phyloP scores from a whole-genome alignment of 805 yeast genomes.

The Tetrapisispora taiwanensis region DNA sequence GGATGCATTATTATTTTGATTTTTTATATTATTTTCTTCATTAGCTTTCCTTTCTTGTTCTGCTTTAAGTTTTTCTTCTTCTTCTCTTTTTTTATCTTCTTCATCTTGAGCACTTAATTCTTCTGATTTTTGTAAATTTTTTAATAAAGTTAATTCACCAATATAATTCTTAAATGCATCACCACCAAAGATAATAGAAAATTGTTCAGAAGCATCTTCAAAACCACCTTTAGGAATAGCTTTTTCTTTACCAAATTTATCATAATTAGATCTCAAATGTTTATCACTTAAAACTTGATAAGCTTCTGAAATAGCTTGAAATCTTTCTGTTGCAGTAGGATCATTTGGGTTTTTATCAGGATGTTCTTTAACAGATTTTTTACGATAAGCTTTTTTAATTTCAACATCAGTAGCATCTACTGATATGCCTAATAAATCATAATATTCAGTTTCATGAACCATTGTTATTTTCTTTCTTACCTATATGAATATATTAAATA shows the following conservation, averaged over 20 bases:
- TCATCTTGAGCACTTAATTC: slow-evolving; percentile 42
- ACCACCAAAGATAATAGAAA: slow-evolving; percentile 74
- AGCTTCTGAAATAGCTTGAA: slow-evolving; percentile 54
- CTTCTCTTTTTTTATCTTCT: slow-evolving; percentile 28
- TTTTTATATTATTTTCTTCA: not conserved
- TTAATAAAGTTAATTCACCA: slow-evolving; percentile 75
- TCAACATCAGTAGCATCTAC: slow-evolving; percentile 52
- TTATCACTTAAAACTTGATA: slow-evolving; percentile 69
- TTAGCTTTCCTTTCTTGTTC: slow-evolving; percentile 12
- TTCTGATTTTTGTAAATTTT: slow-evolving; percentile 58
- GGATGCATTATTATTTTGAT: not conserved
- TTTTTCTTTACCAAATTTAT: slow-evolving; percentile 64
- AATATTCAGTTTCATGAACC: slow-evolving; percentile 70
- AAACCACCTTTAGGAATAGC: slow-evolving; percentile 63
- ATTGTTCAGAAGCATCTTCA: slow-evolving; percentile 66
- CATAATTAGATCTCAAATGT: slow-evolving; percentile 54
- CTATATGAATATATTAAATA: no score
- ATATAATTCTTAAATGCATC: slow-evolving; percentile 79
- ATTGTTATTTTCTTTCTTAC: slow-evolving; percentile 24
- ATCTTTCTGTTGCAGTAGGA: slow-evolving; percentile 64
- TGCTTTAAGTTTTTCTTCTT: slow-evolving; percentile 20
- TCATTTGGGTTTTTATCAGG: slow-evolving; percentile 77
- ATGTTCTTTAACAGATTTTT: slow-evolving; percentile 64
- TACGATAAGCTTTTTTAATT: slow-evolving; percentile 71
- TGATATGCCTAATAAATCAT: slow-evolving; percentile 52